Conservation (phyloP, 208 protist genomes). For the Trypanosoma scelopori region DNA sequence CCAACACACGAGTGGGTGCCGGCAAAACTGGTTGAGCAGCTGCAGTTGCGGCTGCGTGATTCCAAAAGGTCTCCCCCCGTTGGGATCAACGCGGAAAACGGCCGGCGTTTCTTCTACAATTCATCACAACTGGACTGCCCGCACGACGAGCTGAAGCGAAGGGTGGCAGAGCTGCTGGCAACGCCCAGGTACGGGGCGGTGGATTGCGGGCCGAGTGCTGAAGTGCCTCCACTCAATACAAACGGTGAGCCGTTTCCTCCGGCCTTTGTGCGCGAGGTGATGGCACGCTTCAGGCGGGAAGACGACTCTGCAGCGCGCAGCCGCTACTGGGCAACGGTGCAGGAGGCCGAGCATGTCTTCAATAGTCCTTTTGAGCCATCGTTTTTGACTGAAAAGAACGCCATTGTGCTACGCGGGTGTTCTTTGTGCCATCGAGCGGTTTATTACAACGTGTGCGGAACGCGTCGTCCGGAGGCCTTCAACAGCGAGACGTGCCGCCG, state of each 20-base stretch:
- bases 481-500: slow-evolving; percentile 38
- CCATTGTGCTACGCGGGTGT: slow-evolving; percentile 12
- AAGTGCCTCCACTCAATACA: slow-evolving; percentile 40
- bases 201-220: not conserved
- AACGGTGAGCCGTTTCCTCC: slow-evolving; percentile 66
- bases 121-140: slow-evolving; percentile 37
- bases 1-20: slow-evolving; percentile 48
- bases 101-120: slow-evolving; percentile 45
- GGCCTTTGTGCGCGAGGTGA: slow-evolving; percentile 26
- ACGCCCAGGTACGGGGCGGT: not conserved
- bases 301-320: slow-evolving; percentile 3
- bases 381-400: slow-evolving; percentile 29
- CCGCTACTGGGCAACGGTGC: slow-evolving; percentile 62
- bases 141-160: slow-evolving; percentile 21
- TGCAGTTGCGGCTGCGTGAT: slow-evolving; percentile 24
- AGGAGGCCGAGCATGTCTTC: slow-evolving; percentile 62
- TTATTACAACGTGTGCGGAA: slow-evolving; percentile 59
- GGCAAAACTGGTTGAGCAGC: slow-evolving; percentile 20
- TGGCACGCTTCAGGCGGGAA: slow-evolving; percentile 14
- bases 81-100: slow-evolving; percentile 26
- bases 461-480: slow-evolving; percentile 35
- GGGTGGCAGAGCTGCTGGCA: slow-evolving; percentile 10
- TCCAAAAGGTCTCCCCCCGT: slow-evolving; percentile 13
- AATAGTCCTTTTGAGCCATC: slow-evolving; percentile 32
- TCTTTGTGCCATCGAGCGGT: slow-evolving; percentile 10